Conservation (phyloP, 371 early-diverging fungal genomes). For the Rhizomucor miehei region DNA sequence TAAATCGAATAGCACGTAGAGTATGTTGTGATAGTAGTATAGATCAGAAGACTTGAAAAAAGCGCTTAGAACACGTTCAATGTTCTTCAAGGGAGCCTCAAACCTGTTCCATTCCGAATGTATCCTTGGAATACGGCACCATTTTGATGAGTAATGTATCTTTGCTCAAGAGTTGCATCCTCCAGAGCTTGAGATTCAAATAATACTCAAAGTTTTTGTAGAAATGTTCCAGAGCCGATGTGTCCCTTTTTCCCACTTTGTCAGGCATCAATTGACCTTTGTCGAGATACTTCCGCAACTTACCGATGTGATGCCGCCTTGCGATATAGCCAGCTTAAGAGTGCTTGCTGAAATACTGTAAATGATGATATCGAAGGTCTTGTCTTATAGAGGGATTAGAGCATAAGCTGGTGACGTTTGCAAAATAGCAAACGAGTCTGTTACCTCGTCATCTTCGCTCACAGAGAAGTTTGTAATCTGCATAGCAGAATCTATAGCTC, state of each 20-base stretch:
- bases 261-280: neutral
- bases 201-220: neutral
- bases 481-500: too few species aligned
- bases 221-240: neutral
- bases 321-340: neutral
- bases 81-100: neutral
- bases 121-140: neutral
- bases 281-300: neutral
- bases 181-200: neutral
- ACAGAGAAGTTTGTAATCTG: too few species aligned
- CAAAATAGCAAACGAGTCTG: too few species aligned
- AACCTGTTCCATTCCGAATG: neutral
- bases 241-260: too few species aligned
- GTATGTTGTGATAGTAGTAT: neutral
- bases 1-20: neutral
- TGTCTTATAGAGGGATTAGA: too few species aligned
- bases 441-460: too few species aligned
- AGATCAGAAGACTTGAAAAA: neutral
- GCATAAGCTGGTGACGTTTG: too few species aligned
- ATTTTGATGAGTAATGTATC: neutral
- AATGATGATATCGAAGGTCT: neutral
- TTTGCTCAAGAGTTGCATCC: neutral
- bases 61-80: neutral
- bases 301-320: neutral
- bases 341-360: neutral